These are phyloP conservation scores for Metarhizium humberi DNA, from an alignment of 2,329 filamentous ascomycete species.

Conservation along the genomic window DNA sequence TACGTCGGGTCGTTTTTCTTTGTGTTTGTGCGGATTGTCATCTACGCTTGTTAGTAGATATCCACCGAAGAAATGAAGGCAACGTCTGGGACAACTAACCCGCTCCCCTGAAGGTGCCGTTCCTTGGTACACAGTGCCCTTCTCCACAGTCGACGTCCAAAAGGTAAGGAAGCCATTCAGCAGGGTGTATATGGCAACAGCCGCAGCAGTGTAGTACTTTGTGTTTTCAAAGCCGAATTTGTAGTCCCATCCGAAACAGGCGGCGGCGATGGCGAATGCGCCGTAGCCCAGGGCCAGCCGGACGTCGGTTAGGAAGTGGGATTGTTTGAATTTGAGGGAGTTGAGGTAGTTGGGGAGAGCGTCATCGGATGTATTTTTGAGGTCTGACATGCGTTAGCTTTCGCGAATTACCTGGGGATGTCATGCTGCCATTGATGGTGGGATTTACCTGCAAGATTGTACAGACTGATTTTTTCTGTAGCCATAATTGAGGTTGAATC, in stretches of 20 bases:
- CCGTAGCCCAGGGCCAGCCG: conserved; percentile 75
- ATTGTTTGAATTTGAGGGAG: conserved; percentile 74
- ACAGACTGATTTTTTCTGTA: conserved; percentile 51
- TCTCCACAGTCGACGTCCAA: conserved; percentile 82
- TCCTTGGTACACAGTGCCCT: conserved; percentile 73
- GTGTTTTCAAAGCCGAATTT: conserved; percentile 82
- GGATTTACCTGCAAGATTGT: conserved; percentile 53
- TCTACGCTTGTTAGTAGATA: conserved; percentile 34
- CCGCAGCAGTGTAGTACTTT: conserved; percentile 69
- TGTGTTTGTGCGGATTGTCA: conserved; percentile 62
- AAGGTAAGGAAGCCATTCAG: conserved; percentile 70
- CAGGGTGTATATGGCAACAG: conserved; percentile 69
- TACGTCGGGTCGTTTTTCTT: conserved; percentile 80
- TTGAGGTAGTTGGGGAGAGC: conserved; percentile 90
- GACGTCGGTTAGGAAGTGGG: conserved; percentile 71
- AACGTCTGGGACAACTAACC: conserved; percentile 30
- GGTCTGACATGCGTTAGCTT: conserved; percentile 46
- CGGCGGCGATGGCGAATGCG: conserved; percentile 70
- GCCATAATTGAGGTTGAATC: conserved; percentile 19
- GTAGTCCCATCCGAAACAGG: conserved; percentile 87
- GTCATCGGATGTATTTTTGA: conserved; percentile 96
- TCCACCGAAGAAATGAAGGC: neutral
- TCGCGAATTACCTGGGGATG: neutral
- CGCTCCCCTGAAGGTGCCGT: conserved; percentile 54
- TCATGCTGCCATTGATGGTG: no score